Base-by-base conservation (phyloP, 495 filamentous ascomycete species). In the Penicillium paxilli region DNA sequence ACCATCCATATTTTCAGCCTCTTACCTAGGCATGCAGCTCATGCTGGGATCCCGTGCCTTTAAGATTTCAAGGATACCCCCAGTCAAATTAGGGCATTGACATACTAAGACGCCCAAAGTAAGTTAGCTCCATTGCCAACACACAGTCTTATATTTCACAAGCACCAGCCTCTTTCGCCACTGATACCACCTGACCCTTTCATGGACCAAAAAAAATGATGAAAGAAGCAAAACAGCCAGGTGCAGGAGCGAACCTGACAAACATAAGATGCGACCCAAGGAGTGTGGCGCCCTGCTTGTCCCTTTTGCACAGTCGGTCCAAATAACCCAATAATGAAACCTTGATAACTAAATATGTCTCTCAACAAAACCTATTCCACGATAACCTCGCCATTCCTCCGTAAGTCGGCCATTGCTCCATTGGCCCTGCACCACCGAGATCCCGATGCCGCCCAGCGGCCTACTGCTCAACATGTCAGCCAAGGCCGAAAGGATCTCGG, bases 401-500 rank as follows among this genome's bases (percentile, higher is more conserved):
- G 50, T 32, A 30, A 11, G 19, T 19, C 22, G 47, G 11, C 28
- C 9, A 25, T 51, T 23, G 30, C 41, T 35, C 26, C 52, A 60
- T 57, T 60, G 60, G 46, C 42, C 28, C 24, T 19, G 2, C 24
- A 57, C 28, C 46, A 49, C 57, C 46, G 52, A 59, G 25, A 51
- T 52, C 35, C 48, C 49, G 52, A 54, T 53, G 16, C 49, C 52
- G 32, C 49, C 17, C 41, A 33, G 17, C 28, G 22, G 55, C 5
- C 30, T 41, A 30, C 30, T 49, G 24, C 47, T 42, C 44, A 21
- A 45, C 23, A 38, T 40, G 22, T 32, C 5, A 51, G 50, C 57
- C 53, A 60, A 59, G 57, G 28, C 52, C 57, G 45, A 52, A 51
- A 57, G 52, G 41, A 60, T 57, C 47, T 41, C 47, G 54, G 45